Evolutionary conservation across 2,329 filamentous ascomycete species (phyloP).

Genomic region (Fusarium sp.): DNA sequence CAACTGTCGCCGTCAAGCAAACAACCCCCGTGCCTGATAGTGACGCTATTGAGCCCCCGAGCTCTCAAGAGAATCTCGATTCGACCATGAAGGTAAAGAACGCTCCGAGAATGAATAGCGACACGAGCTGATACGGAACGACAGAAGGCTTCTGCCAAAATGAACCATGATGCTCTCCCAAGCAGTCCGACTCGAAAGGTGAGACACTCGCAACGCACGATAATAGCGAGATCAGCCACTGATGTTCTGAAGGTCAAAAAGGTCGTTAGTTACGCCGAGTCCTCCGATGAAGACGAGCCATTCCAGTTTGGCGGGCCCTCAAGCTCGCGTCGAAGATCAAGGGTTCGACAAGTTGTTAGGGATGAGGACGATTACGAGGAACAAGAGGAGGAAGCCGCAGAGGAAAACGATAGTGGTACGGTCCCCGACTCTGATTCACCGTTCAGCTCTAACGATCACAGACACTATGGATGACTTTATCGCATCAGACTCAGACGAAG

Average conservation of each 20-base stretch:
- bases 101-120: slow-evolving; percentile 9
- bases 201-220: slow-evolving; percentile 28
- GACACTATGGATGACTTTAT: slow-evolving; percentile 89
- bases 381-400: slow-evolving; percentile 73
- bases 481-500: slow-evolving; percentile 82
- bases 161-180: slow-evolving; percentile 28
- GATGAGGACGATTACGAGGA: slow-evolving; percentile 80
- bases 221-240: neutral
- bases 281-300: slow-evolving; percentile 82
- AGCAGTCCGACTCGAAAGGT: slow-evolving; percentile 88
- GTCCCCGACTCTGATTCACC: neutral
- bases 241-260: slow-evolving; percentile 59
- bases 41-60: slow-evolving; percentile 75
- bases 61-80: slow-evolving; percentile 74
- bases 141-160: slow-evolving; percentile 54
- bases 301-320: slow-evolving; percentile 62
- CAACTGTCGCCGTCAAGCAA: slow-evolving; percentile 50
- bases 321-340: slow-evolving; percentile 54
- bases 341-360: slow-evolving; percentile 69
- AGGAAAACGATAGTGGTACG: slow-evolving; percentile 71
- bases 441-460: slow-evolving; percentile 42
- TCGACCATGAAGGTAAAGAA: slow-evolving; percentile 36
- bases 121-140: slow-evolving; percentile 52
- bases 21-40: slow-evolving; percentile 85
- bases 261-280: slow-evolving; percentile 84